These are phyloP conservation scores for Quercus suber DNA, from an alignment of 306 rosid genomes.

Conservation along the genomic window DNA sequence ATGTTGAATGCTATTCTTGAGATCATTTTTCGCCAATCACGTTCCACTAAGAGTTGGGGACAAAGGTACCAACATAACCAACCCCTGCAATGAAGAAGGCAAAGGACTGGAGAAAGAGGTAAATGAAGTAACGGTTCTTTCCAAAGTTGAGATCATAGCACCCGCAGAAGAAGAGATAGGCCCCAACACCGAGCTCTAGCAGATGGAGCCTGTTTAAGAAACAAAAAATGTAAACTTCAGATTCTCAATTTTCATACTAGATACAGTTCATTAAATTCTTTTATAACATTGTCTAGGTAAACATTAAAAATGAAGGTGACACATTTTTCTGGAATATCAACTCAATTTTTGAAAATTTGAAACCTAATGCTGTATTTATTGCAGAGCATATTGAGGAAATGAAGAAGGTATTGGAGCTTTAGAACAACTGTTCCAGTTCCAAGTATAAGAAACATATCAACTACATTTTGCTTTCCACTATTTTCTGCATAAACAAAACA, in stretches of 20 bases:
- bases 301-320: neutral
- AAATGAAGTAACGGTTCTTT: slow-evolving; percentile 69
- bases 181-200: slow-evolving; percentile 70
- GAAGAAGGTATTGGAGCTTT: neutral
- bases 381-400: neutral
- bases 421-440: neutral
- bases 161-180: slow-evolving; percentile 75
- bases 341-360: neutral
- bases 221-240: neutral
- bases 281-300: neutral
- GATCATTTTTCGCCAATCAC: neutral
- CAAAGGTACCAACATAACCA: slow-evolving; percentile 79
- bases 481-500: neutral
- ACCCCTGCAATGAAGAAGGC: slow-evolving; percentile 89
- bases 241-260: neutral
- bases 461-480: neutral
- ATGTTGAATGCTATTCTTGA: slow-evolving; percentile 4
- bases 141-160: slow-evolving; percentile 76
- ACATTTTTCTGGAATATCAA: too few relatives aligned
- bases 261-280: neutral
- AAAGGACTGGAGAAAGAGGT: slow-evolving; percentile 73
- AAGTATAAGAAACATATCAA: neutral
- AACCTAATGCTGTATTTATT: neutral
- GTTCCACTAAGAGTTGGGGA: slow-evolving; percentile 51
- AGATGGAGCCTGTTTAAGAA: slow-evolving; percentile 61